Conservation (phyloP, 371 early-diverging fungal genomes). For the Saksenaea oblongispora region DNA sequence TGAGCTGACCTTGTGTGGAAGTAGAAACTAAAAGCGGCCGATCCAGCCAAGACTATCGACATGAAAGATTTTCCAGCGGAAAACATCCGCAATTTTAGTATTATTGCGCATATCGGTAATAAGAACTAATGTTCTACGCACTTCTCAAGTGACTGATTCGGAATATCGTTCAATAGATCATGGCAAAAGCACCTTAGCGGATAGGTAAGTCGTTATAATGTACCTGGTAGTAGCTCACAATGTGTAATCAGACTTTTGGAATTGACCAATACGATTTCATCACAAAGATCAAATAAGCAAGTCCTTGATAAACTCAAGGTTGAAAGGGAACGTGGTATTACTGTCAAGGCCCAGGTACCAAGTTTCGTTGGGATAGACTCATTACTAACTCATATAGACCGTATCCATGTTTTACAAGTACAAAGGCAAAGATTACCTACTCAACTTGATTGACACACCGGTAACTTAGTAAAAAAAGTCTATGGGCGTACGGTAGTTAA, state of each 20-base stretch:
- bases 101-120: slow-evolving; percentile 94
- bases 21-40: slow-evolving; percentile 50
- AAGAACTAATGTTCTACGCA: too few relatives aligned
- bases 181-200: slow-evolving; percentile 95
- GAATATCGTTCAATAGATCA: too few relatives aligned
- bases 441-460: slow-evolving; percentile 92
- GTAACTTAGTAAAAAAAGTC: slow-evolving; percentile 31
- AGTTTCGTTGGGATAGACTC: background rate
- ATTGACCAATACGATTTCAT: slow-evolving; percentile 77
- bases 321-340: slow-evolving; percentile 95
- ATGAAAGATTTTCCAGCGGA: slow-evolving; percentile 70
- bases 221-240: background rate
- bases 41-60: slow-evolving; percentile 45
- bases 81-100: slow-evolving; percentile 92
- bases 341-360: slow-evolving; percentile 93
- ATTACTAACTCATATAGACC: slow-evolving; percentile 50
- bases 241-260: slow-evolving; percentile 65
- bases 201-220: slow-evolving; percentile 50
- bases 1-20: background rate
- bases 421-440: slow-evolving; percentile 72
- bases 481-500: background rate
- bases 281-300: slow-evolving; percentile 77
- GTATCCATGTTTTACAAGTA: slow-evolving; percentile 86
- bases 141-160: too few relatives aligned
- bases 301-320: slow-evolving; percentile 95